Conservation (phyloP, 2,329 filamentous ascomycete species). For the Dothideomycetes sp. region DNA sequence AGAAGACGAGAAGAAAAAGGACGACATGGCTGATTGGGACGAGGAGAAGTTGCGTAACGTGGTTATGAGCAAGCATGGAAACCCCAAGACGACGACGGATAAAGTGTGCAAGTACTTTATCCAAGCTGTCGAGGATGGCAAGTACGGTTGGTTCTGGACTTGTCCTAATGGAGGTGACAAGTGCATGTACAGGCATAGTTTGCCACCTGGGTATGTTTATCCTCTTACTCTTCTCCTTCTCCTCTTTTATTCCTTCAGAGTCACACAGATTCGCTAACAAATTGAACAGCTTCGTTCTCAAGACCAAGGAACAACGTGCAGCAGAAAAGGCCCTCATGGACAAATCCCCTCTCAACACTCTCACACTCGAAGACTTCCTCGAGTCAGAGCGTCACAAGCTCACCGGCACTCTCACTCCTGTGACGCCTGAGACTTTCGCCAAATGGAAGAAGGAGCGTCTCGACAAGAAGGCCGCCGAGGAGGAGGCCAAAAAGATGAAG, state of each 20-base stretch:
- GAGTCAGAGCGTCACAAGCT: slow-evolving; percentile 95
- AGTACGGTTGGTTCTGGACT: slow-evolving; percentile 98
- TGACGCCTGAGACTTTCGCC: slow-evolving; percentile 83
- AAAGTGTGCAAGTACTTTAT: slow-evolving; percentile 99
- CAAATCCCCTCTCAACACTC: slow-evolving; percentile 86
- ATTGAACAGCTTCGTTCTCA: slow-evolving; percentile 68
- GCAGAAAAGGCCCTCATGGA: slow-evolving; percentile 93
- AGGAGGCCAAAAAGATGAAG: slow-evolving; percentile 80
- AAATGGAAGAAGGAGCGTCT: slow-evolving; percentile 95
- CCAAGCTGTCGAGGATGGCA: slow-evolving; percentile 91
- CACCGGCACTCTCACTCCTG: slow-evolving; percentile 80
- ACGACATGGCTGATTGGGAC: slow-evolving; percentile 95
- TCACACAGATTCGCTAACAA: slow-evolving; percentile 7
- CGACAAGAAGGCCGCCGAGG: slow-evolving; percentile 91
- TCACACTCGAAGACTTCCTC: slow-evolving; percentile 94
- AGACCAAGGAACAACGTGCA: slow-evolving; percentile 93
- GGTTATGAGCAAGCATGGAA: slow-evolving; percentile 91
- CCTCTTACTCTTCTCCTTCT: slow-evolving; percentile 1
- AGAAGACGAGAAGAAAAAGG: slow-evolving; percentile 64
- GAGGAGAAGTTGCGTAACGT: slow-evolving; percentile 90
- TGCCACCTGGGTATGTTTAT: slow-evolving; percentile 75
- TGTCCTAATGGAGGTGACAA: slow-evolving; percentile 95
- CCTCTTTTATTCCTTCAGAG: neutral
- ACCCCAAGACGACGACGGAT: slow-evolving; percentile 87
- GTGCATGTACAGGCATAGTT: slow-evolving; percentile 96